Base-by-base conservation (phyloP, 164 flowering plant species). In the Euptelea pleiosperma region DNA sequence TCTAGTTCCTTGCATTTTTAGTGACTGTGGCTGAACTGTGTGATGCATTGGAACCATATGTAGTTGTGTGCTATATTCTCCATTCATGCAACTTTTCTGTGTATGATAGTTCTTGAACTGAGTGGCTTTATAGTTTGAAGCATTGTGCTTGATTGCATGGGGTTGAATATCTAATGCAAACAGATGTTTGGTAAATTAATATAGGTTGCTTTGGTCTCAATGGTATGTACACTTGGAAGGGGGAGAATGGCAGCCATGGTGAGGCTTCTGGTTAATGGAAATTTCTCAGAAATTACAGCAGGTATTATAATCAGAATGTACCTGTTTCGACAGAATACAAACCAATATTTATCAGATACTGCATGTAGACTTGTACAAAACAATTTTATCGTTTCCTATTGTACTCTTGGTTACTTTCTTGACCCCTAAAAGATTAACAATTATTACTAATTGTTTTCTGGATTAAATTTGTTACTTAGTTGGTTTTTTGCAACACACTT, bases 201-300 rank as follows among this genome's bases (percentile, higher is more conserved):
- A 9, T 47, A 65, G 61, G 29, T 60, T 39, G 35, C 10, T 42
- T 33, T 36, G 36, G 64, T 55, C 52, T 39, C 64, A 57, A 86
- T 86, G 93, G 86, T 84, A 41, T 81, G 82, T 72, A 63, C 79
- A 12, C 6, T 76, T 41, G 82, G 73, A 58, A 70, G 63, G 66
- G 82, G 83, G 55, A 77, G 71, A 50, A 84, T 87, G 95, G 79
- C 79, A 11, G 79, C 75, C 60, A 71, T 87, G 84, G 76, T 77
- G 39, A 77, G 91, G 79, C 77, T 85, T 70, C 64, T 83, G 46
- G 76, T 60, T 18, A 64, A 79, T 8, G 84, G 82, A 67, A 74
- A 73, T 40, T 73, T 74, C 56, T 58, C 79, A 0, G 76, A 70
- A 45, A 57, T 55, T 46, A 57, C 70, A 35, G 50, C 78, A 68